These are phyloP conservation scores for Albizia julibrissin DNA, from an alignment of 306 rosid genomes.

Conservation along the genomic window DNA sequence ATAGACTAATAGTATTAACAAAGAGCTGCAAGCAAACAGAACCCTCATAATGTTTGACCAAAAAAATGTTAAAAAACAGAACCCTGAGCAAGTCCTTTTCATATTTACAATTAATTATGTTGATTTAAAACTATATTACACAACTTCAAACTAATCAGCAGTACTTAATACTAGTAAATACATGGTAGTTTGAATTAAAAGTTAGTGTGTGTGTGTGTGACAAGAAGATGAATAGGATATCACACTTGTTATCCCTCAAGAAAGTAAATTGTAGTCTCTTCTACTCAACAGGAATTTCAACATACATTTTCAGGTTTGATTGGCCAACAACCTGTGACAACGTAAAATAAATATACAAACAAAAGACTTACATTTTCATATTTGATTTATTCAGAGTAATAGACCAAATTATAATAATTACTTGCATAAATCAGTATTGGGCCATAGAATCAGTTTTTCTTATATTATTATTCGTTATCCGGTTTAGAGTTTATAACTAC, in stretches of 20 bases:
- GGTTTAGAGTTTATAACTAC: no score
- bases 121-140: conserved; percentile 30
- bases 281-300: conserved; percentile 80
- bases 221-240: conserved; percentile 14
- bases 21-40: neutral
- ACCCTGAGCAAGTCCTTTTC: neutral
- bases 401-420: neutral
- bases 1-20: neutral
- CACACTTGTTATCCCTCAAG: conserved; percentile 28
- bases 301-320: conserved; percentile 70
- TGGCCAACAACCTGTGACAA: conserved; percentile 67
- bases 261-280: conserved; percentile 19
- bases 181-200: neutral
- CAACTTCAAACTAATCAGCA: neutral
- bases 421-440: neutral
- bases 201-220: neutral
- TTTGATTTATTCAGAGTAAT: conserved; percentile 31
- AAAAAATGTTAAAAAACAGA: neutral
- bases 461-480: no score
- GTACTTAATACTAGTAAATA: neutral
- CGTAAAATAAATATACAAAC: neutral
- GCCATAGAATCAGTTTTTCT: neutral
- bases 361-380: conserved; percentile 35
- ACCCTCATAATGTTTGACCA: neutral
- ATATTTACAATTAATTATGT: neutral